Conservation (phyloP, 179 eudicot species). For the Silene vulgaris region DNA sequence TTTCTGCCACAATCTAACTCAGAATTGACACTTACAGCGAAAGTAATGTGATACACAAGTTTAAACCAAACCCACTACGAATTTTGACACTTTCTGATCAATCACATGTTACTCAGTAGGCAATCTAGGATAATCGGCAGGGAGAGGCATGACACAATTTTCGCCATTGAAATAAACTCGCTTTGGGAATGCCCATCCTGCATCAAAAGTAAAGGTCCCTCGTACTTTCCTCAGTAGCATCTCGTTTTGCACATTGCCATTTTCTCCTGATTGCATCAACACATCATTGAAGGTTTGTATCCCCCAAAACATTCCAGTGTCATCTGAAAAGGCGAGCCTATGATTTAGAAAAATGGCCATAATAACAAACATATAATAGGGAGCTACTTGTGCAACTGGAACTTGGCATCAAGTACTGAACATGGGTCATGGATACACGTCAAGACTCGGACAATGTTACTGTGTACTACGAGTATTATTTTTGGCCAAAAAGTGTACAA, state of each 20-base stretch:
- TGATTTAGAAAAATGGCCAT: no score
- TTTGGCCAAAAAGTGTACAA: no score
- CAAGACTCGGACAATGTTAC: background rate
- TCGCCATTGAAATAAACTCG: constrained; percentile 74
- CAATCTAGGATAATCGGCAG: constrained; percentile 59
- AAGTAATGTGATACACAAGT: constrained; percentile 7
- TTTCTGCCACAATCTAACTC: background rate
- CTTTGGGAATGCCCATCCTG: constrained; percentile 89
- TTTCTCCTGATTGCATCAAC: constrained; percentile 51
- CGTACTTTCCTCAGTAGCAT: constrained; percentile 57
- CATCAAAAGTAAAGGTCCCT: constrained; percentile 56
- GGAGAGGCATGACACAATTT: constrained; percentile 82
- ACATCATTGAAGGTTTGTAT: constrained; percentile 65
- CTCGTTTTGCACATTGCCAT: constrained; percentile 78
- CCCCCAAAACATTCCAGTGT: constrained; percentile 78
- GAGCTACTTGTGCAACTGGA: no score
- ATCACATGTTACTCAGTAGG: constrained; percentile 42
- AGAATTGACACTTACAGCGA: background rate
- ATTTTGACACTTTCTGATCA: constrained; percentile 10
- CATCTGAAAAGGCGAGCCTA: constrained; percentile 41
- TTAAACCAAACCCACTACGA: background rate
- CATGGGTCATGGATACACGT: background rate
- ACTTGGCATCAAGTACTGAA: background rate
- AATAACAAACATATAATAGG: no score
- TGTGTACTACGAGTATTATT: background rate